Evolutionary conservation across 306 rosid genomes (phyloP).

Genomic region (Echinosophora koreensis): DNA sequence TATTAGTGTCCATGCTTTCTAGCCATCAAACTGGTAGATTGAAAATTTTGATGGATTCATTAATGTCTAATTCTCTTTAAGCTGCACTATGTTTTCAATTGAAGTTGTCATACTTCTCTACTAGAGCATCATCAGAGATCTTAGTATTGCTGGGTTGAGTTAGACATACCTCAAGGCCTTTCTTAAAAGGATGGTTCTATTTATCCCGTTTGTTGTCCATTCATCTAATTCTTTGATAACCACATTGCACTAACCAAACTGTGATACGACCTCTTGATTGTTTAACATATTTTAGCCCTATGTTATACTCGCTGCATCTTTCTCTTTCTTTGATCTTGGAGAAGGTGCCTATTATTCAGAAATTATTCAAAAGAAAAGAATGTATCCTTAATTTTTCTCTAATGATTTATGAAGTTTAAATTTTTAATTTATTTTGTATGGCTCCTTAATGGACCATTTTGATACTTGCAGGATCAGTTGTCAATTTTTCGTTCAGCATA

Average conservation of each 20-base stretch:
- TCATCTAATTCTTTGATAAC: slow-evolving; percentile 14
- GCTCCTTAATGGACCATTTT: neutral
- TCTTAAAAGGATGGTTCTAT: neutral
- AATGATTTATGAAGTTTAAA: slow-evolving; percentile 5
- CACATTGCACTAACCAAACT: neutral
- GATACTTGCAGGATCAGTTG: neutral
- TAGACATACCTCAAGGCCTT: neutral
- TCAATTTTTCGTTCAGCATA: neutral
- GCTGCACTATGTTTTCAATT: neutral
- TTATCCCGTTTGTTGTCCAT: neutral
- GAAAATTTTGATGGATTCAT: neutral
- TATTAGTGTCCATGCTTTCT: neutral
- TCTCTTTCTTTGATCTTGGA: slow-evolving; percentile 11
- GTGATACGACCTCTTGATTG: neutral
- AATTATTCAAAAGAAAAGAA: neutral
- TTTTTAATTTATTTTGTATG: slow-evolving; percentile 3
- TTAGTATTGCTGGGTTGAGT: slow-evolving; percentile 1
- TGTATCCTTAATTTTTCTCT: slow-evolving; percentile 3
- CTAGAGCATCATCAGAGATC: slow-evolving; percentile 2
- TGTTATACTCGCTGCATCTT: neutral
- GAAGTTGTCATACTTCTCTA: slow-evolving; percentile 12
- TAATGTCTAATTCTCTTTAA: neutral
- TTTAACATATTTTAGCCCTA: slow-evolving; percentile 5
- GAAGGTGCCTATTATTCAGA: slow-evolving; percentile 9
- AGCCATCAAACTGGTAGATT: neutral